These are phyloP conservation scores for Astrothelium macrocarpum DNA, from an alignment of 495 filamentous ascomycete genomes.

Conservation along the genomic window DNA sequence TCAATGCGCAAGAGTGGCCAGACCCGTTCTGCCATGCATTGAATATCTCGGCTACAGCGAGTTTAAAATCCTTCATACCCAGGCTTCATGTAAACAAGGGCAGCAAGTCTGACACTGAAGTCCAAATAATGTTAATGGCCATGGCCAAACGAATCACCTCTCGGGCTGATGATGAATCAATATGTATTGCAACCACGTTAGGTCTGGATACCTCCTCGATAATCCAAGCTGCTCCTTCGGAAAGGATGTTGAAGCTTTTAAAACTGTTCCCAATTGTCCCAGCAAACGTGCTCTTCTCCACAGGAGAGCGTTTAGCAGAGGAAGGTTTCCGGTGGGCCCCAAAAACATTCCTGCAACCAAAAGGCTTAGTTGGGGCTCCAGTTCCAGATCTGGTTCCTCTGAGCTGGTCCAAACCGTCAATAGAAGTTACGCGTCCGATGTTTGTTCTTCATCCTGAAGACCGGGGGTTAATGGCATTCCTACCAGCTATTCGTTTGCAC, in stretches of 20 bases:
- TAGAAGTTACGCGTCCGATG: neutral
- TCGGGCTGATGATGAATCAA: slow-evolving; percentile 4
- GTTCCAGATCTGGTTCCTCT: neutral
- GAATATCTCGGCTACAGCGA: neutral
- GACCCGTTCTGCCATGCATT: neutral
- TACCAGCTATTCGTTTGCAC: neutral
- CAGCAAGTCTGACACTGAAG: neutral
- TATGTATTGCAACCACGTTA: slow-evolving; percentile 8
- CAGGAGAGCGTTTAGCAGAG: neutral
- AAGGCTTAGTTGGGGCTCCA: neutral
- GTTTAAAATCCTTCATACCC: neutral
- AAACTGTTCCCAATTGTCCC: neutral
- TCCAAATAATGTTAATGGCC: neutral
- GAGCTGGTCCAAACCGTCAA: neutral
- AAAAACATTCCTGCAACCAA: neutral
- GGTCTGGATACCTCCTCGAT: neutral
- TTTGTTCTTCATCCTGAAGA: neutral
- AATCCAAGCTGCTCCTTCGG: neutral
- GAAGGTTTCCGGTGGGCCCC: neutral
- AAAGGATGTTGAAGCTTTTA: neutral
- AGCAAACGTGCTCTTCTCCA: neutral
- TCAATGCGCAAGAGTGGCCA: neutral
- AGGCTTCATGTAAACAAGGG: neutral
- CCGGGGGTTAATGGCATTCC: neutral
- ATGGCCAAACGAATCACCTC: slow-evolving; percentile 1